A percentile compares a stretch with the other conserved stretches of the same genome.
These are phyloP conservation scores for Aspergillus ibericus DNA, from an alignment of 2,329 filamentous ascomycete species.

Conservation along the genomic window DNA sequence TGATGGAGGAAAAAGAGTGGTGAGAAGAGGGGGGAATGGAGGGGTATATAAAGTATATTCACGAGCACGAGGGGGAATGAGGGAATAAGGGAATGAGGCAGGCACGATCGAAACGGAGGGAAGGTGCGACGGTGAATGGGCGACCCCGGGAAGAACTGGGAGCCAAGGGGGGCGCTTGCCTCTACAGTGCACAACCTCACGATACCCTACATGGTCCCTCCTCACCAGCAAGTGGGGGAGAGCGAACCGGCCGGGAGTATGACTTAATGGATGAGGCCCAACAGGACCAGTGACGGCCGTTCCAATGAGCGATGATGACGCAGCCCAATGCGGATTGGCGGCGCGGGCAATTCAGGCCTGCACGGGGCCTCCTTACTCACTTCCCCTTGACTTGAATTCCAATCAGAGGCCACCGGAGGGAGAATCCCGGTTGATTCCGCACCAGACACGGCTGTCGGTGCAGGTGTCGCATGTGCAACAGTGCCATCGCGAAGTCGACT, in stretches of 20 bases:
- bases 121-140: slow-evolving; percentile 2
- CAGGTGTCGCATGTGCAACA: background rate
- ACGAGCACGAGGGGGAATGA: background rate
- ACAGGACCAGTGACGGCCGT: background rate
- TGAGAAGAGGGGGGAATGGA: slow-evolving; percentile 13
- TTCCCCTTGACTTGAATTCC: background rate
- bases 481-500: background rate
- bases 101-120: slow-evolving; percentile 2
- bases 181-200: background rate
- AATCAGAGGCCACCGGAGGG: slow-evolving; percentile 1
- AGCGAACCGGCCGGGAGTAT: background rate
- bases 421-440: background rate
- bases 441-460: background rate
- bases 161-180: background rate
- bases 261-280: slow-evolving; percentile 1
- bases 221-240: background rate
- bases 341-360: background rate
- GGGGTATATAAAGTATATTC: slow-evolving; percentile 16
- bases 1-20: slow-evolving; percentile 2
- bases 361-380: background rate
- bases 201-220: background rate
- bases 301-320: slow-evolving; percentile 1
- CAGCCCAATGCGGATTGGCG: background rate
- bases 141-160: background rate
- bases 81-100: slow-evolving; percentile 2